phyloP scores from a whole-genome alignment of 441 rosid species.

The Macaranga tanarius region DNA sequence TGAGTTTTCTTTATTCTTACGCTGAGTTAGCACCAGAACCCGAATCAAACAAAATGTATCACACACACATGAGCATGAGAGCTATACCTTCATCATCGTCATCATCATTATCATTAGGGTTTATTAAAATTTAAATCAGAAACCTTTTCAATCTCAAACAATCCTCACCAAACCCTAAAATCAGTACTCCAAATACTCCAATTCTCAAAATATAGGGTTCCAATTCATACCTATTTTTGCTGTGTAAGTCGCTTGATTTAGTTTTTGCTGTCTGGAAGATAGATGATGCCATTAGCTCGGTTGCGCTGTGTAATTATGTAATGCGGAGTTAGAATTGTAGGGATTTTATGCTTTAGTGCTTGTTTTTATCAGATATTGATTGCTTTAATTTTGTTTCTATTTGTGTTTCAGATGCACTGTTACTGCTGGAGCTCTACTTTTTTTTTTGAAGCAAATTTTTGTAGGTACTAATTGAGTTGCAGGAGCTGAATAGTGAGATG shows the following conservation, averaged over 20 bases:
- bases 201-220: neutral
- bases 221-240: neutral
- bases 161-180: no score
- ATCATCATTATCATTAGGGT: neutral
- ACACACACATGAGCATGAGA: neutral
- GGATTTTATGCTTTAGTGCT: neutral
- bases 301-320: no score
- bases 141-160: neutral
- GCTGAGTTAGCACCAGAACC: neutral
- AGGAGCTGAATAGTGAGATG: conserved; percentile 30
- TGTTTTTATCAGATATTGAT: neutral
- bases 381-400: neutral
- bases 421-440: conserved; percentile 3
- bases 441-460: neutral
- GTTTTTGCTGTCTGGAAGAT: no score
- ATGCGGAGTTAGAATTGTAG: neutral
- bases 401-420: neutral
- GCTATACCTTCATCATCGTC: neutral
- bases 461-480: neutral
- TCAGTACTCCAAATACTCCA: neutral
- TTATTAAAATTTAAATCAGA: neutral
- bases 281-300: no score
- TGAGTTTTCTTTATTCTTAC: neutral
- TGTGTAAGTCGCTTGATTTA: neutral
- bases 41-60: no score